Evolutionary conservation across 208 protist species (phyloP).

Genomic region (Phytomonas sp.): DNA sequence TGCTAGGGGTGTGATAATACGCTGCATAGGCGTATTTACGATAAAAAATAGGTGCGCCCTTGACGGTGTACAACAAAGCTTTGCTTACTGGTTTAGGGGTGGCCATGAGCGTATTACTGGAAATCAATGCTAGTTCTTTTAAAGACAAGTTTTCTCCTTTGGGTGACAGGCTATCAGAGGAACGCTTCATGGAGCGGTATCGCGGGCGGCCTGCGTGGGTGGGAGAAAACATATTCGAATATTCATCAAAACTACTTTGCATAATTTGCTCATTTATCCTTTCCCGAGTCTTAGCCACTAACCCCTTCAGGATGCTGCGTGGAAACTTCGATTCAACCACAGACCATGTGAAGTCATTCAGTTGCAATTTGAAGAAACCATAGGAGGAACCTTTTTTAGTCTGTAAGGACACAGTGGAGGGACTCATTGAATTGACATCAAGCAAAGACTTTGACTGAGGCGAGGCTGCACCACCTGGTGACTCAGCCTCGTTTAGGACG

Average conservation of each 20-base stretch:
- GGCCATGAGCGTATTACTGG: background rate
- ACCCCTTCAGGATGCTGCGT: conserved; percentile 22
- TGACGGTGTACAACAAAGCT: conserved; percentile 8
- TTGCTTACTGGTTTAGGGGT: background rate
- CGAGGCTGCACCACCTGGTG: no score
- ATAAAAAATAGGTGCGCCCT: conserved; percentile 54
- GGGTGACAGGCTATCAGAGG: background rate
- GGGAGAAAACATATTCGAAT: background rate
- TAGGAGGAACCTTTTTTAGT: conserved; percentile 16
- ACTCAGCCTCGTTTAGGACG: background rate
- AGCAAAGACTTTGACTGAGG: conserved; percentile 2
- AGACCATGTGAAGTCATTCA: conserved; percentile 71
- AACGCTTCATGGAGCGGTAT: background rate
- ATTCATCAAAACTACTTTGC: background rate
- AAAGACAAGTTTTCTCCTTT: background rate
- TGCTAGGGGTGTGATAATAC: conserved; percentile 22
- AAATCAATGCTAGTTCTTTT: background rate
- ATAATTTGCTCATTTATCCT: conserved; percentile 12
- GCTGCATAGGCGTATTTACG: conserved; percentile 68
- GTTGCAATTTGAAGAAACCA: conserved; percentile 60
- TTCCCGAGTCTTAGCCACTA: conserved; percentile 18
- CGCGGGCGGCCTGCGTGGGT: background rate
- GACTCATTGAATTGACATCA: background rate
- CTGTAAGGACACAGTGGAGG: background rate
- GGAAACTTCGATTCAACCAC: conserved; percentile 57